Evolutionary conservation across 306 rosid species (phyloP).

Genomic region (Cucurbita moschata): DNA sequence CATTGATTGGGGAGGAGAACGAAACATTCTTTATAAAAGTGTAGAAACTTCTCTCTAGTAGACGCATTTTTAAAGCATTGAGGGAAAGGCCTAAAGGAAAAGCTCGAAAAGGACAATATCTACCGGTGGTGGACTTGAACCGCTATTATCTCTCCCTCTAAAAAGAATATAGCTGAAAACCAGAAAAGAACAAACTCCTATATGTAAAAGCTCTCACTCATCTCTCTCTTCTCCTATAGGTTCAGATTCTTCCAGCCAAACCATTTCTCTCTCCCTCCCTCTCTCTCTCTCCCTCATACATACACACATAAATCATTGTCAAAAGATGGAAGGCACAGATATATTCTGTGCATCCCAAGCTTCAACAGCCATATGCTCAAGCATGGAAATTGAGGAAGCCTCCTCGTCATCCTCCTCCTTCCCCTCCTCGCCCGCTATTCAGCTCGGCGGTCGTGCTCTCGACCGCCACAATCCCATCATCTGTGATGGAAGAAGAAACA

Average conservation of each 20-base stretch:
- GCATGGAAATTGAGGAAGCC: constrained; percentile 46
- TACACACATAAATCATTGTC: neutral
- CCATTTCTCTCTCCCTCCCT: neutral
- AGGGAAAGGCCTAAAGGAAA: no score
- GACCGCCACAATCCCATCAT: constrained; percentile 95
- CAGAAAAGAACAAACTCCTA: neutral
- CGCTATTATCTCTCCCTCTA: neutral
- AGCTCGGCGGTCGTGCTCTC: constrained; percentile 65
- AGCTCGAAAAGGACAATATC: no score
- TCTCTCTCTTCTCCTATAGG: neutral
- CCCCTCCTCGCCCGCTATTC: constrained; percentile 37
- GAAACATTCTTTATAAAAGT: no score
- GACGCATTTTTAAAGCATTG: no score
- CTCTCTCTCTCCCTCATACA: neutral
- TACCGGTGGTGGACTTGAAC: no score
- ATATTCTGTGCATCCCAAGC: constrained; percentile 75
- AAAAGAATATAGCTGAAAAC: neutral
- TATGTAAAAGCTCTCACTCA: neutral
- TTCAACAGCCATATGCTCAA: constrained; percentile 64
- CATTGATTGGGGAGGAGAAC: no score
- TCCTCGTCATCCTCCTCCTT: constrained; percentile 34
- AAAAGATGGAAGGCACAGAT: constrained; percentile 24
- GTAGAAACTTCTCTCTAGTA: no score
- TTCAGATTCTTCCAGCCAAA: constrained; percentile 1
- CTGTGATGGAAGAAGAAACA: constrained; percentile 39